Conservation (phyloP, 2,329 filamentous ascomycete genomes). For the Penicillium crustosum region DNA sequence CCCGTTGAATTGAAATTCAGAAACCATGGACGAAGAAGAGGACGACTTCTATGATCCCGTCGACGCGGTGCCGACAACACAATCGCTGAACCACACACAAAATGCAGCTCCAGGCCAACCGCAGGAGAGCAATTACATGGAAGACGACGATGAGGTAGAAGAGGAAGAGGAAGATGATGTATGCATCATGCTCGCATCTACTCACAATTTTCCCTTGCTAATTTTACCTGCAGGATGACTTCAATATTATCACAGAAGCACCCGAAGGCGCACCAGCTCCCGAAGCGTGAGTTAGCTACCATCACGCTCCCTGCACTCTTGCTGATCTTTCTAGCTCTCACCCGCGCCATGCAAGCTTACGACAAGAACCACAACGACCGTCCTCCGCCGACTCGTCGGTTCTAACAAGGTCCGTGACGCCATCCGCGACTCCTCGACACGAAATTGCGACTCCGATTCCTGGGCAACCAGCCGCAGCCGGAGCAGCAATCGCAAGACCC, state of each 20-base stretch:
- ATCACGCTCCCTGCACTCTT: constrained; percentile 10
- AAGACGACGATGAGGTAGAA: constrained; percentile 44
- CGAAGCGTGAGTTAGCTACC: constrained; percentile 35
- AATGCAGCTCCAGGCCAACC: constrained; percentile 29
- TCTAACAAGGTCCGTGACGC: constrained; percentile 38
- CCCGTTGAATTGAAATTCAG: constrained; percentile 10
- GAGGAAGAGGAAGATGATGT: constrained; percentile 43
- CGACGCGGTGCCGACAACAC: constrained; percentile 35
- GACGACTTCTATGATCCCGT: constrained; percentile 49
- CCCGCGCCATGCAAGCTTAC: constrained; percentile 39
- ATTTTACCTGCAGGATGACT: constrained; percentile 42
- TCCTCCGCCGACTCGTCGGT: constrained; percentile 34
- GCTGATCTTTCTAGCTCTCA: constrained; percentile 36
- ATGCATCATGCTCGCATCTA: constrained; percentile 3
- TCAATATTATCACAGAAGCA: constrained; percentile 52
- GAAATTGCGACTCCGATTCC: constrained; percentile 35
- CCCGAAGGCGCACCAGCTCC: constrained; percentile 42
- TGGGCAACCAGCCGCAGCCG: constrained; percentile 24
- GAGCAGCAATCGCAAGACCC: constrained; percentile 27
- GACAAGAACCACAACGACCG: constrained; percentile 37
- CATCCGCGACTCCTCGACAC: constrained; percentile 31
- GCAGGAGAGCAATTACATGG: constrained; percentile 38
- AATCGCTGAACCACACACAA: constrained; percentile 31
- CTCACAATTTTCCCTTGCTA: constrained; percentile 8
- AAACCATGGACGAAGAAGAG: constrained; percentile 48